phyloP scores from a whole-genome alignment of 2,329 filamentous ascomycete genomes.

The Onygena corvina region DNA sequence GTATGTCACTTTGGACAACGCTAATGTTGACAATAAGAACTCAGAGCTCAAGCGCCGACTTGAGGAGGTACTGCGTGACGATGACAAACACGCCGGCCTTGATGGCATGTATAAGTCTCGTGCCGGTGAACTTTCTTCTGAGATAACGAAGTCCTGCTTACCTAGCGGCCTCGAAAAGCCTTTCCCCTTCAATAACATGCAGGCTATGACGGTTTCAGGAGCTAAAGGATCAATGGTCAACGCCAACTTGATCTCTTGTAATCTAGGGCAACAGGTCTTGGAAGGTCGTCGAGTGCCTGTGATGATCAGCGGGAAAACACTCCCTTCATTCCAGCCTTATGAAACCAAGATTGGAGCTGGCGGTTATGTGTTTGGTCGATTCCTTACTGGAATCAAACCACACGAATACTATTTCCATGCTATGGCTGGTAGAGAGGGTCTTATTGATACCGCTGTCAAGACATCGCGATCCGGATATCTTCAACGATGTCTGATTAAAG shows the following conservation, averaged over 20 bases:
- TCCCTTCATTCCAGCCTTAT: slow-evolving; percentile 87
- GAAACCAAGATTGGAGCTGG: slow-evolving; percentile 82
- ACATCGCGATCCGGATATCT: slow-evolving; percentile 94
- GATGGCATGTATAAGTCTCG: slow-evolving; percentile 72
- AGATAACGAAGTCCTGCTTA: slow-evolving; percentile 66
- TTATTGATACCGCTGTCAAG: slow-evolving; percentile 98
- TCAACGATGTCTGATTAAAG: slow-evolving; percentile 94
- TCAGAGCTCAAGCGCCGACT: slow-evolving; percentile 63
- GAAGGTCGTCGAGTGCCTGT: slow-evolving; percentile 89
- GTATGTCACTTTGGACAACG: slow-evolving; percentile 71
- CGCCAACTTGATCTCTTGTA: slow-evolving; percentile 94
- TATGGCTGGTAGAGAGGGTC: slow-evolving; percentile 95
- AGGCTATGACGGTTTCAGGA: slow-evolving; percentile 93
- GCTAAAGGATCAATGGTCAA: slow-evolving; percentile 91
- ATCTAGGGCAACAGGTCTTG: slow-evolving; percentile 89
- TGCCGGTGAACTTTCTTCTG: slow-evolving; percentile 59
- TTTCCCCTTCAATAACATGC: slow-evolving; percentile 97
- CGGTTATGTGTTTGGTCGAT: slow-evolving; percentile 88
- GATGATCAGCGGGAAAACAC: slow-evolving; percentile 94
- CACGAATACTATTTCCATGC: slow-evolving; percentile 99
- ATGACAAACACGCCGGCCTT: slow-evolving; percentile 79
- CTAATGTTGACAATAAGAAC: slow-evolving; percentile 50
- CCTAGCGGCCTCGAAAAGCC: slow-evolving; percentile 74
- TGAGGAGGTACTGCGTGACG: slow-evolving; percentile 82
- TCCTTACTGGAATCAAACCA: slow-evolving; percentile 92